Evolutionary conservation across 352 stramenopile genomes (phyloP).

Genomic region (Phytophthora melonis): DNA sequence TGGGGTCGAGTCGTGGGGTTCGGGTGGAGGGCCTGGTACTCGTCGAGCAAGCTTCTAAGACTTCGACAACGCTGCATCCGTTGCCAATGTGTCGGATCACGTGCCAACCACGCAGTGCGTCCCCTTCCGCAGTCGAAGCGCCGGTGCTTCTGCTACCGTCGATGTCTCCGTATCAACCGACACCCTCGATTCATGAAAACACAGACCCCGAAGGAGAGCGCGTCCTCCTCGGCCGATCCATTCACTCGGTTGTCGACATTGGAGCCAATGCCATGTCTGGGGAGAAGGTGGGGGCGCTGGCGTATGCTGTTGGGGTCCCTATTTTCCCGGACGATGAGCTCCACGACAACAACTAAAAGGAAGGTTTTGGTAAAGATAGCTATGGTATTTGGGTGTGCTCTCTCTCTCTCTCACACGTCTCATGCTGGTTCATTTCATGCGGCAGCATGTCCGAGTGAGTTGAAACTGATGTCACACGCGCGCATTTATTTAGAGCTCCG

Average conservation of each 20-base stretch:
- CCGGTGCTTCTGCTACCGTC: constrained; percentile 39
- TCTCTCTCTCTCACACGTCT: not conserved
- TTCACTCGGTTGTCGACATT: constrained; percentile 30
- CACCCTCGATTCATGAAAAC: constrained; percentile 5
- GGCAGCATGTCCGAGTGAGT: not conserved
- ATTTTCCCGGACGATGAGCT: constrained; percentile 31
- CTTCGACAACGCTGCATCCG: constrained; percentile 33
- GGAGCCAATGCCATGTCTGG: not conserved
- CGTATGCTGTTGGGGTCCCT: constrained; percentile 21
- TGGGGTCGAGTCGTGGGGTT: constrained; percentile 32
- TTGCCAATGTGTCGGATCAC: constrained; percentile 49
- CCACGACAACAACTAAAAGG: constrained; percentile 6
- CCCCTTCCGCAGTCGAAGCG: not conserved
- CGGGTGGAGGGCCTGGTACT: constrained; percentile 51
- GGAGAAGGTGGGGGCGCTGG: not conserved
- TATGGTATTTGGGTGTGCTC: not conserved
- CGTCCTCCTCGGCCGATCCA: constrained; percentile 22
- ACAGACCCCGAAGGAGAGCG: not conserved
- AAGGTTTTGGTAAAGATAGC: constrained; percentile 10
- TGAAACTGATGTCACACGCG: constrained; percentile 33
- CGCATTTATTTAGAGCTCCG: constrained; percentile 28
- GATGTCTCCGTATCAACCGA: constrained; percentile 31
- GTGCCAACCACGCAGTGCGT: constrained; percentile 23
- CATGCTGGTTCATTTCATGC: not conserved
- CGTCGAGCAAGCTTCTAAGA: constrained; percentile 22